These are phyloP conservation scores for Mycena filopes DNA, from an alignment of 768 basidiomycete species.

Conservation along the genomic window DNA sequence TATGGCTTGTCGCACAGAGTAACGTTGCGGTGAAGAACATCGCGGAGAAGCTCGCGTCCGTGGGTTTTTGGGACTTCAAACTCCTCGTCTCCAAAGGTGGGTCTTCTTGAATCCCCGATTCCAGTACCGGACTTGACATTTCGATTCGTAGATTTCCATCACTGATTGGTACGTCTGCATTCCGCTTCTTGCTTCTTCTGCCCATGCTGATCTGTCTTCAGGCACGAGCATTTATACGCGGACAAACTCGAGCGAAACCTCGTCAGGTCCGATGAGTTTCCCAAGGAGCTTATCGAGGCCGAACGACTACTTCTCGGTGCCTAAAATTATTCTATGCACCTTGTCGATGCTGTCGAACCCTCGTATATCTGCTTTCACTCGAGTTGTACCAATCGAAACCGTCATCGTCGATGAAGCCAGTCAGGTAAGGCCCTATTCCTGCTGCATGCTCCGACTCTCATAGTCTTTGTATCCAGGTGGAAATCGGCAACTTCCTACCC, in stretches of 20 bases:
- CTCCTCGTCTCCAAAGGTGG: constrained; percentile 65
- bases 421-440: constrained; percentile 54
- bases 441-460: background rate
- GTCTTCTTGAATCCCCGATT: background rate
- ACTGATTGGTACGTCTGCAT: constrained; percentile 62
- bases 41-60: constrained; percentile 73
- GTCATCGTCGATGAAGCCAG: constrained; percentile 66
- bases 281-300: constrained; percentile 34
- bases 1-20: constrained; percentile 80
- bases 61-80: constrained; percentile 61
- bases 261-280: constrained; percentile 55
- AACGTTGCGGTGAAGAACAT: constrained; percentile 87
- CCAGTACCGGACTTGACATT: background rate
- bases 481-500: constrained; percentile 54
- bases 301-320: constrained; percentile 46
- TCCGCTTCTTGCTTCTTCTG: background rate
- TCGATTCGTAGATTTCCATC: constrained; percentile 60
- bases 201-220: constrained; percentile 39
- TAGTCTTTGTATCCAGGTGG: constrained; percentile 29
- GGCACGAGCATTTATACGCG: constrained; percentile 85
- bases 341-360: constrained; percentile 67
- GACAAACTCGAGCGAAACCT: constrained; percentile 54
- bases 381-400: constrained; percentile 48
- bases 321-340: constrained; percentile 73
- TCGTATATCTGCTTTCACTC: constrained; percentile 38